Evolutionary conservation across 192 early-diverging fungal species (phyloP).

Genomic region (Podila epicladia): DNA sequence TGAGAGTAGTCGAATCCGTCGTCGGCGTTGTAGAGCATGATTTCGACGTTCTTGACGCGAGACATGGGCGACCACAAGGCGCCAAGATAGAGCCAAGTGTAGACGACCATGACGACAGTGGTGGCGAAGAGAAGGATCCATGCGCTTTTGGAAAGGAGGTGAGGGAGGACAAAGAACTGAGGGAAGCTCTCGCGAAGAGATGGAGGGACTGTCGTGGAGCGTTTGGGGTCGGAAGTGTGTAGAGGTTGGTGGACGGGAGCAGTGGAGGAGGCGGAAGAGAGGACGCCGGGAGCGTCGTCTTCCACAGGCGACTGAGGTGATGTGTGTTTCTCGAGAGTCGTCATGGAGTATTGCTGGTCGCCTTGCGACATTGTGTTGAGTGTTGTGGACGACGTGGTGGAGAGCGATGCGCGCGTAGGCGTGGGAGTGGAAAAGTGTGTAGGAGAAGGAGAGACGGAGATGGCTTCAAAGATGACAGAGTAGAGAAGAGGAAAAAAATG

Average conservation of each 20-base stretch:
- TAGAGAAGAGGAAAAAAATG: background rate
- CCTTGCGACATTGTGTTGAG: background rate
- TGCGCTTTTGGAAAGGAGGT: conserved; percentile 32
- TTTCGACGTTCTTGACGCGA: conserved; percentile 42
- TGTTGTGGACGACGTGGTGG: background rate
- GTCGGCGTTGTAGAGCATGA: conserved; percentile 44
- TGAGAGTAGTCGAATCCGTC: conserved; percentile 42
- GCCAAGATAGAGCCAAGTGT: conserved; percentile 47
- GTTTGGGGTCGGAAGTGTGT: background rate
- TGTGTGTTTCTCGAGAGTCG: background rate
- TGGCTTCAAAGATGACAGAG: too few relatives aligned
- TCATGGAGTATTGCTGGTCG: background rate
- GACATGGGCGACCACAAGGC: conserved; percentile 38
- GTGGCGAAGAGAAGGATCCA: conserved; percentile 27
- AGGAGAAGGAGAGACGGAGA: background rate
- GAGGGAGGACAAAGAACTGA: conserved; percentile 45
- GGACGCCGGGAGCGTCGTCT: background rate
- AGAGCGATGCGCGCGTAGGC: background rate
- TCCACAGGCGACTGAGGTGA: background rate
- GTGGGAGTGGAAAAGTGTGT: background rate
- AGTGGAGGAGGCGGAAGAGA: conserved; percentile 1
- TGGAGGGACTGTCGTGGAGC: background rate
- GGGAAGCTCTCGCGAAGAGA: conserved; percentile 18
- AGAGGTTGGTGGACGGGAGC: conserved; percentile 5
- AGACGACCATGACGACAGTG: conserved; percentile 31